Evolutionary conservation across 768 basidiomycete species (phyloP), one percentile per base, ranked within the genome.

Genomic region (Pholiota microspora): DNA sequence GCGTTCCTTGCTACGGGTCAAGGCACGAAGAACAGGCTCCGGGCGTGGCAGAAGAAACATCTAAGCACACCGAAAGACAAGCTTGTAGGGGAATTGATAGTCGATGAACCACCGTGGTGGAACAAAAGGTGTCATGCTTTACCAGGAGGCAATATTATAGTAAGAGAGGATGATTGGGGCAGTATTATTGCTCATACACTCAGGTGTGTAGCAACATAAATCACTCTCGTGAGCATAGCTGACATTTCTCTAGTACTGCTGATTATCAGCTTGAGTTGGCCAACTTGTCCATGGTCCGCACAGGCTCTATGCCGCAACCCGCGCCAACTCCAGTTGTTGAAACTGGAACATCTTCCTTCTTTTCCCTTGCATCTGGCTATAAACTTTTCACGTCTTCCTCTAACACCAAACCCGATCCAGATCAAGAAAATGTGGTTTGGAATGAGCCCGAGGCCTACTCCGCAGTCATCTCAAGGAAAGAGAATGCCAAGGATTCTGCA

Each of bases 141-240:
- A 15, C 86, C 88, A n/a, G 81, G 82, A 3, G 78, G 83, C 7
- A 84, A 81, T 62, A 75, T 88, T 4, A 77, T 89, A 55, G 79
- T 89, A 7, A 67, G 80, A 46, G 89, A 90, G 63, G 76, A 80
- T 62, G 87, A 89, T 66, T 86, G 84, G 86, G 86, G 87, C 7
- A 89, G 86, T 65, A 82, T 91, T 45, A 89, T 89, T 59, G 84
- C 88, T 5, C 89, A 86, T 67, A 88, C 86, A 7, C 69, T 89
- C 47, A 86, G 85, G 86, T 86, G 57, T 16, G 72, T 64, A 29
- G 18, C 13, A 4, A 21, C 47, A 35, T 54, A 13, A 31, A 34
- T 56, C 16, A 6, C 49, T 34, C 51, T 40, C 25, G 40, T 27
- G n/a, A 12, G 12, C n/a, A 27, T 45, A 48, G 23, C 45, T 63